Conservation (phyloP, 177 flowering plant genomes). For the Telopea speciosissima region DNA sequence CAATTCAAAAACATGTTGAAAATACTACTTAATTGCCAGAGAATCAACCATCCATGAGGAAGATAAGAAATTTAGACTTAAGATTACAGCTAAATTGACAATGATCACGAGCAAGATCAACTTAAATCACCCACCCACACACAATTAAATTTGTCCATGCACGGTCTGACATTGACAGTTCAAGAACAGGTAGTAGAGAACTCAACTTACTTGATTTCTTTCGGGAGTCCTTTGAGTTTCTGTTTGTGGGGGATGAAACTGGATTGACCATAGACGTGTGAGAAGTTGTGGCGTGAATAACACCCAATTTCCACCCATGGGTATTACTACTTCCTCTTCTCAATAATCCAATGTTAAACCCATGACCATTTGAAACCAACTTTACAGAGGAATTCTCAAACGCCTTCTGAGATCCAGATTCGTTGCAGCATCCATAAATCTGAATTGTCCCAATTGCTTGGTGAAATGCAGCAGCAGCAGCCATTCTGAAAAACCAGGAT, state of each 20-base stretch:
- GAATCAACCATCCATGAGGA: not conserved
- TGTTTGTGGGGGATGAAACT: conserved; percentile 41
- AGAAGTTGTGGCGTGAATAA: conserved; percentile 52
- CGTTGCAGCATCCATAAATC: conserved; percentile 27
- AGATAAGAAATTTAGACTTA: not conserved
- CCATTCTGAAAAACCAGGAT: conserved; percentile 50
- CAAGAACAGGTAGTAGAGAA: not conserved
- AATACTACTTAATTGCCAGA: not conserved
- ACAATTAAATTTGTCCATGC: too few species aligned
- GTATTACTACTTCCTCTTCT: conserved; percentile 23
- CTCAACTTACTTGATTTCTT: conserved; percentile 69
- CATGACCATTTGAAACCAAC: conserved; percentile 28
- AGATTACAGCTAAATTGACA: not conserved
- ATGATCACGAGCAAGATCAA: not conserved
- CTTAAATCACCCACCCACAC: not conserved
- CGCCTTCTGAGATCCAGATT: conserved; percentile 20
- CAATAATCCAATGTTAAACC: conserved; percentile 20
- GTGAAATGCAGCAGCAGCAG: conserved; percentile 43
- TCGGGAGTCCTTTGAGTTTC: conserved; percentile 28
- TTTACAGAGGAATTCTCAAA: conserved; percentile 28
- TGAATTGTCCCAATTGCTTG: conserved; percentile 40
- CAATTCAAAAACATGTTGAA: not conserved
- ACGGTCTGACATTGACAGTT: not conserved
- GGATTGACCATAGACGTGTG: conserved; percentile 47
- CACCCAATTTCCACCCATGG: conserved; percentile 24